phyloP scores from a whole-genome alignment of 2,329 filamentous ascomycete species.

The Clonostachys solani region DNA sequence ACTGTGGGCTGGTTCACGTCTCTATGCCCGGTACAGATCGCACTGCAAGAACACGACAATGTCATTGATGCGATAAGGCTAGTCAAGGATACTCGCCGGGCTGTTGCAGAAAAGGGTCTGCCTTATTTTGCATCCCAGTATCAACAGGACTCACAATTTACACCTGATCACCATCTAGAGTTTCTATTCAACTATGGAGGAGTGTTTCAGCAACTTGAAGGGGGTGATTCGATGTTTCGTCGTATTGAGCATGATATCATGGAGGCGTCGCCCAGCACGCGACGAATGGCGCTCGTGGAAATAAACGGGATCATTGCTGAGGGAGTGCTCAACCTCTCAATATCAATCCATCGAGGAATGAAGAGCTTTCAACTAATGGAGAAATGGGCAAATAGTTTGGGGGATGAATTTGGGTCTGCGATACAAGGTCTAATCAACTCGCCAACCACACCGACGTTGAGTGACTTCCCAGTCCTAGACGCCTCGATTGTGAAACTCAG shows the following conservation, averaged over 20 bases:
- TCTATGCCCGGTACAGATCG: slow-evolving; percentile 14
- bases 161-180: slow-evolving; percentile 20
- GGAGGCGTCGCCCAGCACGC: slow-evolving; percentile 2
- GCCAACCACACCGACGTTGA: neutral
- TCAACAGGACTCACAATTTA: slow-evolving; percentile 20
- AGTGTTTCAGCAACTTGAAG: slow-evolving; percentile 2
- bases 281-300: slow-evolving; percentile 5
- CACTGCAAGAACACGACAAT: slow-evolving; percentile 5
- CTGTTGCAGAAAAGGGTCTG: slow-evolving; percentile 11
- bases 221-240: slow-evolving; percentile 2
- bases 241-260: slow-evolving; percentile 17
- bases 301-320: slow-evolving; percentile 1
- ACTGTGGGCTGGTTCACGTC: slow-evolving; percentile 43
- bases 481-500: neutral
- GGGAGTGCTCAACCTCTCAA: slow-evolving; percentile 1
- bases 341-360: slow-evolving; percentile 4
- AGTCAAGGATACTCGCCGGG: slow-evolving; percentile 12
- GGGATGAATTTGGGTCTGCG: slow-evolving; percentile 32
- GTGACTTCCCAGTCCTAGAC: slow-evolving; percentile 10
- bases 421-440: slow-evolving; percentile 11
- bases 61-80: slow-evolving; percentile 9
- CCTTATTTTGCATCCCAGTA: slow-evolving; percentile 4
- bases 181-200: slow-evolving; percentile 4
- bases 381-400: slow-evolving; percentile 19
- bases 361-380: slow-evolving; percentile 1